Evolutionary conservation across 2,329 filamentous ascomycete genomes (phyloP).

Genomic region (Cladosporium phlei): DNA sequence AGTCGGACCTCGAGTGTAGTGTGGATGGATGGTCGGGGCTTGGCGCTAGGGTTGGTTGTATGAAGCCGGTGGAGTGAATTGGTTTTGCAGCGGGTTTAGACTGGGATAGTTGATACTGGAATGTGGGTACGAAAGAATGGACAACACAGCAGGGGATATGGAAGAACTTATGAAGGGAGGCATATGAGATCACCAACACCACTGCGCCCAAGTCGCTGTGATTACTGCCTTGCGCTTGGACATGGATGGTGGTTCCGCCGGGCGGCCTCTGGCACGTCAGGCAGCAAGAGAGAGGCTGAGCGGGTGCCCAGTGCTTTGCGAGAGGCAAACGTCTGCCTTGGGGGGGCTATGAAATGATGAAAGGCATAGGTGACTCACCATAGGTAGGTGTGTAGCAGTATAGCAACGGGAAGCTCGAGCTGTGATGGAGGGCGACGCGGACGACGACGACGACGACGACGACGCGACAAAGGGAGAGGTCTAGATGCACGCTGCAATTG

Average conservation of each 20-base stretch:
- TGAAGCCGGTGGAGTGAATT: constrained; percentile 9
- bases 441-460: not conserved
- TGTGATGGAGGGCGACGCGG: not conserved
- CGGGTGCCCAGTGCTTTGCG: not conserved
- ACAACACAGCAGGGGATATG: constrained; percentile 2
- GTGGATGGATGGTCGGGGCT: constrained; percentile 11
- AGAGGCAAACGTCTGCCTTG: constrained; percentile 1
- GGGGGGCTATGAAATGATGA: too few relatives aligned
- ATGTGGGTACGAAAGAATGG: constrained; percentile 4
- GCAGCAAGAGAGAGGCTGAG: constrained; percentile 5
- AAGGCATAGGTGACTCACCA: constrained; percentile 5
- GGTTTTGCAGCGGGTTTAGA: constrained; percentile 2
- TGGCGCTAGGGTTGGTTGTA: constrained; percentile 13
- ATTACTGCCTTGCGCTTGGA: not conserved
- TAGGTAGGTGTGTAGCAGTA: not conserved
- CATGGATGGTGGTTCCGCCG: not conserved
- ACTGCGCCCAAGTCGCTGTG: not conserved
- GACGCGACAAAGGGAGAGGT: not conserved
- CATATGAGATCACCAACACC: constrained; percentile 6
- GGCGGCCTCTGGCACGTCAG: not conserved
- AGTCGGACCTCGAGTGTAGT: constrained; percentile 1
- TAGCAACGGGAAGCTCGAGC: constrained; percentile 3
- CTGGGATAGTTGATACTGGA: constrained; percentile 12
- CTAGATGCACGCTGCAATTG: not conserved
- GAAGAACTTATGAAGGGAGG: not conserved